Evolutionary conservation across 202 grass and related monocot species (phyloP), one percentile per base, ranked within the genome.

Genomic region (Schoenoplectus triqueter): DNA sequence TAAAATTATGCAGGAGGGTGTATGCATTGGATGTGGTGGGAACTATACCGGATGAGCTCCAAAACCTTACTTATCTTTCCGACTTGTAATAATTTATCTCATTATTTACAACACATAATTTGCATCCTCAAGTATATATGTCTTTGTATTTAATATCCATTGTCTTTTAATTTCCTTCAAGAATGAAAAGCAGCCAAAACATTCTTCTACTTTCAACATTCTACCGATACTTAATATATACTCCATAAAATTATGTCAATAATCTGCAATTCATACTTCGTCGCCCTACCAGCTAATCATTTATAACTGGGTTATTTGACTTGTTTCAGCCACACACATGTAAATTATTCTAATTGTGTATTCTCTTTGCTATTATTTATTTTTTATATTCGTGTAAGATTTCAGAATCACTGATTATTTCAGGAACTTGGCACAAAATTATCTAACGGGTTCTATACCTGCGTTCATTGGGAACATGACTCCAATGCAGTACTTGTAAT

Each of bases 401-500:
- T 21, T 85, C 70, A 83, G 13, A 17, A 54, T 19, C 42, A 17
- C 0, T 62, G 55, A 55, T 56, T 80, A 0, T 92, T 90, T 80
- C 89, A 98, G 95, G 85, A 0, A 92, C 19, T 71, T 98, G 18
- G 0, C 0, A 15, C 84, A 90, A 54, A 98, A 94, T 65, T 90
- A 87, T 66, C 59, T 98, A 60, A 89, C 92, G 1, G 95, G 95
- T 2, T 20, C 91, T 40, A 44, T 97, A 54, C 92, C 92, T 42
- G 66, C 88, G 0, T 92, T 90, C 22, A 86, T 98, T 0, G 92
- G 92, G 61, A 60, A 92, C 11, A 50, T 98, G 76, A 86, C 80
- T 82, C 19, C 10, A 70, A 85, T 98, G 91, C 85, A 90, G 66
- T 89, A 82, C 80, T 64, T 98, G 95, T 98, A 84, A 90, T 79